Base-by-base conservation (phyloP, 2,329 filamentous ascomycete genomes). In the Scedosporium minutisporum region DNA sequence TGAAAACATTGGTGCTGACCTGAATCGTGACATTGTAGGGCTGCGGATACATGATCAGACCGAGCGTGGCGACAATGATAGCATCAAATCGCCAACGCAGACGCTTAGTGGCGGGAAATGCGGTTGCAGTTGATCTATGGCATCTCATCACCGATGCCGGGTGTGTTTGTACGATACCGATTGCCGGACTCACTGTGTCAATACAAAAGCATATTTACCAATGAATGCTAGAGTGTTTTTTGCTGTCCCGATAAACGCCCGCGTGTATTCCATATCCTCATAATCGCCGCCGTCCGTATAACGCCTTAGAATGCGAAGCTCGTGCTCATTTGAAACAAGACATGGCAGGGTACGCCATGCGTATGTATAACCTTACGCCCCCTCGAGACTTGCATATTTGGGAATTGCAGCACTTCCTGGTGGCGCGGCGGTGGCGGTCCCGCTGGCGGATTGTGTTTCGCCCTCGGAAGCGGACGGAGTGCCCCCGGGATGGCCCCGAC, bases 31-130 rank as follows among this genome's bases (percentile, higher is more conserved):
- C 60, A 62, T 23, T 46, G 41, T 68, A 97, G 92, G 89, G 72
- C 77, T 97, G 63, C 83, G 88, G 60, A 97, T 99, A 75, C 95
- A 97, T 73, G 84, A 96, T 65, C 79, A 96, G 67, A 99, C 89
- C 33, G 93, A 99, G 75, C 82, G 91, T 67, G 92, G 95, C 62
- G 90, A 97, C 76, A 99, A 99, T 71, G 92, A 97, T 68, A 90
- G 88, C 41, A 85, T 97, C 69, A 96, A 93, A 16, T 55, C 51
- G 21, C 51, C 51, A 61, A 48, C 25, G 38, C 64, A n/a, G 61
- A 57, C 6, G 53, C n/a, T 53, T 5, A 58, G 33, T 33, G 48
- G 55, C n/a, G 61, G 61, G 27, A 57, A 61, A n/a, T 64, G 65
- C 48, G 57, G 65, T 25, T 64, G 60, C 27, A 65, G 62, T 59